These are phyloP conservation scores for maize (Zea mays) DNA, from an alignment of 176 grass and related monocot species.

Conservation along the genomic window DNA sequence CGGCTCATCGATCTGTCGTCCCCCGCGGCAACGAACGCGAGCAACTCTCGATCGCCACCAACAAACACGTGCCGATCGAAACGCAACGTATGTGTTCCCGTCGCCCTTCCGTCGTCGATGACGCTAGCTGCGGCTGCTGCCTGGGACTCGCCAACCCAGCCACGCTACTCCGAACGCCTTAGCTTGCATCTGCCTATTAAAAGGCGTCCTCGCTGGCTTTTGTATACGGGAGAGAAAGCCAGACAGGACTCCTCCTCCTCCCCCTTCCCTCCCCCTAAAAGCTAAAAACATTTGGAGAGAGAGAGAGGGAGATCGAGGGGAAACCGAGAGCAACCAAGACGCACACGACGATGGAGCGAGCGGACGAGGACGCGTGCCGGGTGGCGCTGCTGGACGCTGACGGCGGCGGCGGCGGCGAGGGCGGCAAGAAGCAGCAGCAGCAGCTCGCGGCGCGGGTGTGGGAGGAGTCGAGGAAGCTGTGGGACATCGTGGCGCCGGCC, in stretches of 20 bases:
- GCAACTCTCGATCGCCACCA: no score
- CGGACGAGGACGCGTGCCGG: conserved; percentile 23
- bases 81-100: no score
- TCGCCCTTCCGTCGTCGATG: no score
- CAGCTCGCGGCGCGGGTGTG: conserved; percentile 32
- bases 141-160: neutral
- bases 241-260: neutral
- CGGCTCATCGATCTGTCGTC: no score
- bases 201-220: neutral
- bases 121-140: neutral
- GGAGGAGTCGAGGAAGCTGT: conserved; percentile 83
- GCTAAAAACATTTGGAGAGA: neutral
- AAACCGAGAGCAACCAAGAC: neutral
- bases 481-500: conserved; percentile 85
- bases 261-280: neutral
- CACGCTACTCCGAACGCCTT: conserved; percentile 19
- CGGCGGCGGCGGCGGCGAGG: neutral
- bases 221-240: neutral
- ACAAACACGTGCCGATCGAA: no score
- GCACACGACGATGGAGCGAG: neutral
- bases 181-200: conserved; percentile 21
- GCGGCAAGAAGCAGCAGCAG: neutral
- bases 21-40: no score
- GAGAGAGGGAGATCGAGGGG: neutral
- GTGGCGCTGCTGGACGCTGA: conserved; percentile 32